Conservation (phyloP, 371 early-diverging fungal species). For the Thermomucor indicae-seudaticae region DNA sequence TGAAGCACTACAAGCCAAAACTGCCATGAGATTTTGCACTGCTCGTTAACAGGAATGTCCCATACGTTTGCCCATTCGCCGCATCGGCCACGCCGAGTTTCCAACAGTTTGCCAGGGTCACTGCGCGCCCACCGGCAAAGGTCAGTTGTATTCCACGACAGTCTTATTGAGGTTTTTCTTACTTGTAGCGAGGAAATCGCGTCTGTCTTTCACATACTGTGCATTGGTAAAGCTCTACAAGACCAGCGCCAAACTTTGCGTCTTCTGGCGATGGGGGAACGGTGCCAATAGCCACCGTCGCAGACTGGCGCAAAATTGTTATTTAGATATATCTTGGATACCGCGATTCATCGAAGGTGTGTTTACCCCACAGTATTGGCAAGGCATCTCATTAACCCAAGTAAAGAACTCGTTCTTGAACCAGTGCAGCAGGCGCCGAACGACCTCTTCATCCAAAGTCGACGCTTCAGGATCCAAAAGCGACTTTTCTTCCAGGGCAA, state of each 20-base stretch:
- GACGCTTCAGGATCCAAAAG: constrained; percentile 7
- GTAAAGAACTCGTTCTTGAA: constrained; percentile 63
- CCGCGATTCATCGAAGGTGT: neutral
- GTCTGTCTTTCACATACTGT: constrained; percentile 33
- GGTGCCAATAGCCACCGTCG: constrained; percentile 22
- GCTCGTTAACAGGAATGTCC: neutral
- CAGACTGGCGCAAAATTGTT: constrained; percentile 17
- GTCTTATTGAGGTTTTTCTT: constrained; percentile 1
- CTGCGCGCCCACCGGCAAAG: too few species aligned
- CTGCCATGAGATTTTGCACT: too few species aligned
- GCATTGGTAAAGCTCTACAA: constrained; percentile 62
- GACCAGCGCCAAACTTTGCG: constrained; percentile 37
- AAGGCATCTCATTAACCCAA: constrained; percentile 65
- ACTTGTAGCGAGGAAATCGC: constrained; percentile 74
- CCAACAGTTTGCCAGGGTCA: constrained; percentile 51
- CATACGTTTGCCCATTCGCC: constrained; percentile 79
- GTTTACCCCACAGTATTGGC: constrained; percentile 47
- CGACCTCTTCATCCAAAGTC: constrained; percentile 30
- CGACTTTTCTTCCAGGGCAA: constrained; percentile 2
- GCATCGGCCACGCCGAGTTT: constrained; percentile 66
- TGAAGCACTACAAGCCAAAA: constrained; percentile 51
- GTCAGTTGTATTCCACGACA: too few species aligned
- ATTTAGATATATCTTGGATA: neutral
- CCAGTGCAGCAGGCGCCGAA: constrained; percentile 49
- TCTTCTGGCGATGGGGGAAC: constrained; percentile 51